A percentile compares a stretch with the other conserved stretches of the same genome.
Evolutionary conservation across 2,329 filamentous ascomycete genomes (phyloP).

Genomic region (Trichoderma endophyticum): DNA sequence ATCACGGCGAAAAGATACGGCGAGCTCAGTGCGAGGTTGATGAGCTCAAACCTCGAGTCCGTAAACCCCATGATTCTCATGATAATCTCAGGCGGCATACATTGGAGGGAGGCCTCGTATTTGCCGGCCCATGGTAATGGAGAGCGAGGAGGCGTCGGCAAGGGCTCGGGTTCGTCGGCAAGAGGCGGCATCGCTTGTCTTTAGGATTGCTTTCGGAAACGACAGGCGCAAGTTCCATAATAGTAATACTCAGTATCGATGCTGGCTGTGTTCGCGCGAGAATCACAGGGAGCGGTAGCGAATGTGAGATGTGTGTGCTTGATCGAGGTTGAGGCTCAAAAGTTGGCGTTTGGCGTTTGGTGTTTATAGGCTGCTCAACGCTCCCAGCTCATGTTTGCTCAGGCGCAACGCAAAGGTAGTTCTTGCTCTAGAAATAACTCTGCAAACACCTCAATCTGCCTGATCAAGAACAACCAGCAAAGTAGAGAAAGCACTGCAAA

Average conservation of each 20-base stretch:
- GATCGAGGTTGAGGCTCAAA: neutral
- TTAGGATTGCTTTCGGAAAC: neutral
- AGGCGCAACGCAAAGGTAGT: neutral
- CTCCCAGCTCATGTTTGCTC: neutral
- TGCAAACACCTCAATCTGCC: neutral
- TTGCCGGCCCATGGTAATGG: neutral
- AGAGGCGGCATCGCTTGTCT: neutral
- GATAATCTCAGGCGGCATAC: slow-evolving; percentile 1
- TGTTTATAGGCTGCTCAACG: neutral
- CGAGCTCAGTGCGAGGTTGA: neutral
- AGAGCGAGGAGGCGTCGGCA: neutral
- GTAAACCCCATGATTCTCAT: neutral
- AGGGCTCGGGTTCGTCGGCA: neutral
- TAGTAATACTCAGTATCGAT: neutral
- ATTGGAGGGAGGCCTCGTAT: neutral
- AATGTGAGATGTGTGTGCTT: neutral
- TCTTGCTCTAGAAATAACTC: neutral
- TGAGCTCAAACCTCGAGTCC: neutral
- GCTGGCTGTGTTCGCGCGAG: neutral
- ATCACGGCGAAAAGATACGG: neutral
- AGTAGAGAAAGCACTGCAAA: neutral
- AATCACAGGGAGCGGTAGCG: neutral
- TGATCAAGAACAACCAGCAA: neutral
- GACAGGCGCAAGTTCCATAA: neutral
- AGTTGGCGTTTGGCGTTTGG: neutral